Evolutionary conservation across 208 protist species (phyloP).

Genomic region (Naegleria gruberi): DNA sequence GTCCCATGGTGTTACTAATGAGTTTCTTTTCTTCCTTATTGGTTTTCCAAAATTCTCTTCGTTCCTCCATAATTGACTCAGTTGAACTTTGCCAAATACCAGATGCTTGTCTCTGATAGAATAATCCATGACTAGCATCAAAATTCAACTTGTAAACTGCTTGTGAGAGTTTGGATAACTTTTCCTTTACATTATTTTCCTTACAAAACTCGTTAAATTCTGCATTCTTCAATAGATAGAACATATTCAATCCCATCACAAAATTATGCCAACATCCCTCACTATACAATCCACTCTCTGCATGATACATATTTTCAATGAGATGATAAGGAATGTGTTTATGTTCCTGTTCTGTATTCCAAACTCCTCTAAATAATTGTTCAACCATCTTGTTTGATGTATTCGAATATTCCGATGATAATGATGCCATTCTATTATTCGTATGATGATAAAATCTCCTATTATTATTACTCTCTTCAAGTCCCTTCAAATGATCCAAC

Average conservation of each 20-base stretch:
- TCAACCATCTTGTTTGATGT: too few species aligned
- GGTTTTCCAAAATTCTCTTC: not conserved
- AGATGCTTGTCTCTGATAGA: not conserved
- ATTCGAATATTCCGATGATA: too few species aligned
- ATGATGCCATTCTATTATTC: too few species aligned
- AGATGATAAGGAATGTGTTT: not conserved
- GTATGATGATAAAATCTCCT: too few species aligned
- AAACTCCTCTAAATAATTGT: not conserved
- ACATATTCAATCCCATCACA: not conserved
- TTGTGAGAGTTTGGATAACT: not conserved
- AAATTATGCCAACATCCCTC: constrained; percentile 3
- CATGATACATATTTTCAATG: not conserved
- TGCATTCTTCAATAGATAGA: not conserved
- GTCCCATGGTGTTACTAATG: not conserved
- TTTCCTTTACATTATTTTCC: not conserved
- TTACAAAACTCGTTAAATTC: not conserved
- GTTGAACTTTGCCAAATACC: not conserved
- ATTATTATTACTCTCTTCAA: too few species aligned
- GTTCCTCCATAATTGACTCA: not conserved
- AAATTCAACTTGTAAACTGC: not conserved
- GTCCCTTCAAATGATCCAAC: too few species aligned
- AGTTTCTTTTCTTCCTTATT: not conserved
- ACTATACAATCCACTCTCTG: not conserved
- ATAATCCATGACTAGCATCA: not conserved
- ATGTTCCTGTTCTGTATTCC: not conserved